Base-by-base conservation (phyloP, 2,329 filamentous ascomycete genomes). In the Penicillium freii region DNA sequence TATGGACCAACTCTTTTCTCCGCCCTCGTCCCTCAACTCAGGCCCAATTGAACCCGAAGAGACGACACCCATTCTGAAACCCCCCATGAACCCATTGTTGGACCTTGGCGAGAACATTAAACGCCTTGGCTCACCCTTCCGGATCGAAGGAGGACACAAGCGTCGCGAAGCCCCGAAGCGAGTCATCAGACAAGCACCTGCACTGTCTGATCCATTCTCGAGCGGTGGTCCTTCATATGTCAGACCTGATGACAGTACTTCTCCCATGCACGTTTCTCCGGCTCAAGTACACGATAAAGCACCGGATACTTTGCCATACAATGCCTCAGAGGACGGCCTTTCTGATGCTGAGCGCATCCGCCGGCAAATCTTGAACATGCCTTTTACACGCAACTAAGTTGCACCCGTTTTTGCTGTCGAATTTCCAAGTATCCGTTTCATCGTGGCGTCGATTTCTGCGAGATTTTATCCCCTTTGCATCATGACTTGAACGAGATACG, bases 1-100 rank as follows among this genome's bases (percentile, higher is more conserved):
- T 51, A 75, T 86, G 34, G 77, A 82, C 44, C 78, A 80, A 56
- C 73, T 86, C 4, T 84, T 86, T 66, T 81, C 78, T 4, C 81
- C 82, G 7, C 78, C 79, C 10, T 75, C 75, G 1, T 73, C 68
- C 34, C 60, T 65, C 55, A 62, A 60, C 38, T 68, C 63, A 21
- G 67, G 67, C 54, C 62, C 66, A 52, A 56, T 64, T 44, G 64
- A 67, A 59, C 56, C 63, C 23, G 66, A 69, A 31, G 68, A 68
- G 45, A 61, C 50, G 11, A 59, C 56, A 5, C 63, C 63, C 31
- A 40, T 60, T 19, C 52, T 61, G 40, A 71, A 69, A 53, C 60
- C 65, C 11, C 62, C 62, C 1, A 56, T 60, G 38, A 68, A 71
- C 15, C 63, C 64, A 13, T 61, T 76, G 29, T 62, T 72, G 38